These are phyloP conservation scores for Hymenoscyphus fraxineus DNA, from an alignment of 2,329 filamentous ascomycete species.

Conservation along the genomic window DNA sequence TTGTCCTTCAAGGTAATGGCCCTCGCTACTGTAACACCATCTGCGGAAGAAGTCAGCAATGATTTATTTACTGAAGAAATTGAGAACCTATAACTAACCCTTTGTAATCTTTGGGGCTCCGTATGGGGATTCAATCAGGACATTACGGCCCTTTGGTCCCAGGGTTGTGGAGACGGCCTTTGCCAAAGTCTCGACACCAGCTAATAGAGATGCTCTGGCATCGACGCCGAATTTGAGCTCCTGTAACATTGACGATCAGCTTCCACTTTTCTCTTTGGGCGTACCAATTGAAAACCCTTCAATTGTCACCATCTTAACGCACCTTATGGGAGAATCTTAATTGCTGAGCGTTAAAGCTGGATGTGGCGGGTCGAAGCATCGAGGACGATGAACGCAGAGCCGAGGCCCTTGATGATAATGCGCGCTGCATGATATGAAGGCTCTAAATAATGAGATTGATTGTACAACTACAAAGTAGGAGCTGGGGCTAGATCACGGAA, in stretches of 20 bases:
- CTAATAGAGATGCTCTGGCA: conserved; percentile 79
- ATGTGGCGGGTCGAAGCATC: conserved; percentile 56
- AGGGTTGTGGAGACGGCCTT: conserved; percentile 95
- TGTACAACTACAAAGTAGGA: conserved; percentile 25
- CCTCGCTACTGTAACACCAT: conserved; percentile 85
- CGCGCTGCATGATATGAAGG: conserved; percentile 80
- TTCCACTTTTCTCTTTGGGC: not conserved
- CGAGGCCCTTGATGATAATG: conserved; percentile 80
- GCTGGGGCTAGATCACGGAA: conserved; percentile 13
- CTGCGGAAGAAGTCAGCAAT: conserved; percentile 41
- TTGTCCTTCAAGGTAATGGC: conserved; percentile 95
- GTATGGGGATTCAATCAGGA: conserved; percentile 96
- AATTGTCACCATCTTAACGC: conserved; percentile 33
- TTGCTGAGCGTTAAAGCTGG: conserved; percentile 72
- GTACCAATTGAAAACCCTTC: no score
- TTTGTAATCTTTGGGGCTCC: conserved; percentile 99
- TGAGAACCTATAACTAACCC: conserved; percentile 53
- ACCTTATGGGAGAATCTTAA: conserved; percentile 98
- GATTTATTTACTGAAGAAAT: not conserved
- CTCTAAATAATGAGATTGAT: conserved; percentile 21
- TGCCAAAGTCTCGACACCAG: conserved; percentile 94
- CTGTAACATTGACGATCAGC: conserved; percentile 43
- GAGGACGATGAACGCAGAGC: conserved; percentile 62
- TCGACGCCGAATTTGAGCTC: conserved; percentile 99
- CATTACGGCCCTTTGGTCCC: conserved; percentile 96